Base-by-base conservation (phyloP, 1,284 basidiomycete species). In the Pseudozyma thailandica region DNA sequence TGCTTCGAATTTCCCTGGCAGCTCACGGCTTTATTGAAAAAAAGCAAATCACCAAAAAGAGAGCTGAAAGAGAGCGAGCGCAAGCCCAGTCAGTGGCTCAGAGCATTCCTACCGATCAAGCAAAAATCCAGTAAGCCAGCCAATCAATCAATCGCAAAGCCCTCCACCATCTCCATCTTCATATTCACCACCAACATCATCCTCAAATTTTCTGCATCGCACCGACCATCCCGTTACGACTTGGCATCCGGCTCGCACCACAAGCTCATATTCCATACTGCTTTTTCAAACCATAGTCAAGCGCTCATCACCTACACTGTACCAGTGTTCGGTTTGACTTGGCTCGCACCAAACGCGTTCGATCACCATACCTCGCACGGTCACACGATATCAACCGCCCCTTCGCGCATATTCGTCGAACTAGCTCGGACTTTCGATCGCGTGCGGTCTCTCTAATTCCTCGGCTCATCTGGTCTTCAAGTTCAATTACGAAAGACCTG, bases 111-210 rank as follows among this genome's bases (percentile, higher is more conserved):
- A 35, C 39, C 20, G 39, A 41, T 41, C 39, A 41, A 41, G 39
- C 39, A 41, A 41, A 41, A 41, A 21, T 10, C 10, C 20, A 18
- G 21, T 23, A 41, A 33, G 3, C 31, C 31, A 33, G 39, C 39
- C 39, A 41, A 41, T 41, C 37, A 38, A 18, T 38, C 39, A 21
- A 23, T 41, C 39, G 39, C 39, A 23, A n/a, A 12, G 33, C 33
- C 39, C 39, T 41, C 39, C 39, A 41, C 39, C 39, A 41, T 23
- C 39, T 23, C 21, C 39, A 41, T 41, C 39, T 33, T n/a, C n/a
- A n/a, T n/a, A 35, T 16, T 35, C 33, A 35, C 33, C 33, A 35
- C n/a, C 33, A 35, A 35, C 33, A 35, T 35, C 33, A 6, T 35
- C n/a, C n/a, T 35, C 33, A 5, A 16, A 16, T 35, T 16, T 5